A percentile compares a stretch with the other conserved stretches of the same genome.
phyloP scores from a whole-genome alignment of 257 asterid genomes.

The Scutellaria baicalensis region DNA sequence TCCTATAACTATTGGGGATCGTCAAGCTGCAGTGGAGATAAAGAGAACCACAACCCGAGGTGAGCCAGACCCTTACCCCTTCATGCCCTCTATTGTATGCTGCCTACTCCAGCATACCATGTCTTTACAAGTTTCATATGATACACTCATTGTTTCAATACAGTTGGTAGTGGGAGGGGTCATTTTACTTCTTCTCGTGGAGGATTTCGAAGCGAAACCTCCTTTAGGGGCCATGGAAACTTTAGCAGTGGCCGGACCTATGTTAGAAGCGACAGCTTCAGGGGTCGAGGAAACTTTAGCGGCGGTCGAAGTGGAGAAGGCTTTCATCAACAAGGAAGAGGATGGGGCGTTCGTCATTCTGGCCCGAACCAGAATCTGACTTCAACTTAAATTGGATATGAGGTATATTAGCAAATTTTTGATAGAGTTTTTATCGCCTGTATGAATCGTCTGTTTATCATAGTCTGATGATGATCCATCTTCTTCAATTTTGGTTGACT shows the following conservation, averaged over 20 bases:
- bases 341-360: conserved; percentile 27
- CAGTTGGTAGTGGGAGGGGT: conserved; percentile 60
- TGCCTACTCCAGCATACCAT: neutral
- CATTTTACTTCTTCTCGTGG: conserved; percentile 52
- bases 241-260: conserved; percentile 44
- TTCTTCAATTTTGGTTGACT: conserved; percentile 4
- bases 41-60: conserved; percentile 84
- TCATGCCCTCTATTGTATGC: no score
- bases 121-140: neutral
- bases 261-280: conserved; percentile 48
- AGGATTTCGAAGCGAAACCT: conserved; percentile 51
- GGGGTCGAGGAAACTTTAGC: conserved; percentile 39
- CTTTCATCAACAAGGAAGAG: conserved; percentile 40
- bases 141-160: neutral
- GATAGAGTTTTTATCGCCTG: conserved; percentile 16
- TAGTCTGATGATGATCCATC: neutral
- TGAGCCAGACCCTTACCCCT: conserved; percentile 5
- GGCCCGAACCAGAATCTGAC: conserved; percentile 19
- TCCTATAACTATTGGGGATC: conserved; percentile 54
- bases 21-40: conserved; percentile 62
- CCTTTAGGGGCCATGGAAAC: conserved; percentile 54
- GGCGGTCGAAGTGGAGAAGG: conserved; percentile 32
- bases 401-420: conserved; percentile 14
- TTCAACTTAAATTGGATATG: conserved; percentile 13
- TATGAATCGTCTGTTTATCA: neutral